These are phyloP conservation scores for Aspergillus sp. DNA, from an alignment of 2,329 filamentous ascomycete species.

Conservation along the genomic window DNA sequence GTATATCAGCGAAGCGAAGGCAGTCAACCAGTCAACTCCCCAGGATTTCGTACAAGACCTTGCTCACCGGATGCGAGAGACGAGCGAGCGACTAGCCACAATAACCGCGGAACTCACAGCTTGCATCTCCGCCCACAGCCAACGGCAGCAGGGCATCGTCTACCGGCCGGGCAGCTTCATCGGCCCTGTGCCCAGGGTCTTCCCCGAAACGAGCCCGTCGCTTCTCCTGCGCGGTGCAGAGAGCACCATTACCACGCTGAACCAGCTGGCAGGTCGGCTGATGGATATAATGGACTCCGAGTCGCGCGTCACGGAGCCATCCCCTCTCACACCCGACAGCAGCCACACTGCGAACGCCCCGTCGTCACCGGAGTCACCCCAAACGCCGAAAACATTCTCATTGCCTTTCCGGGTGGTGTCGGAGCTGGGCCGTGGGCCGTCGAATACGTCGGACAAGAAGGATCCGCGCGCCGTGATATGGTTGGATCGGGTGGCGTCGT, in stretches of 20 bases:
- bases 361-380: neutral
- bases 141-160: conserved; percentile 16
- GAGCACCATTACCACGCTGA: conserved; percentile 12
- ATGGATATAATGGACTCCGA: conserved; percentile 4
- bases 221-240: conserved; percentile 18
- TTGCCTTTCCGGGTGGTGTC: conserved; percentile 19
- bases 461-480: conserved; percentile 18
- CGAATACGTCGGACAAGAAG: conserved; percentile 11
- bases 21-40: conserved; percentile 1
- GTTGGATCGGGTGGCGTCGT: conserved; percentile 24
- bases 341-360: neutral
- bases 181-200: conserved; percentile 15
- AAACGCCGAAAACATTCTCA: conserved; percentile 2
- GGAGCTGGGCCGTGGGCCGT: conserved; percentile 16
- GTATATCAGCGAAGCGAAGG: conserved; percentile 16
- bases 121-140: conserved; percentile 13
- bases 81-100: conserved; percentile 5
- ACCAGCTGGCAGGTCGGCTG: conserved; percentile 11
- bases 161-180: conserved; percentile 14
- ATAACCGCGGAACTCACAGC: conserved; percentile 9
- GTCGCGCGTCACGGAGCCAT: conserved; percentile 1
- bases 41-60: conserved; percentile 3
- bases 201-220: conserved; percentile 16
- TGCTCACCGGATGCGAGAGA: conserved; percentile 10
- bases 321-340: neutral